Percentiles rank a stretch among this genome's conserved stretches.
phyloP scores from a whole-genome alignment of 139 green algal genomes.

The Deuterostichococcus epilithicus region DNA sequence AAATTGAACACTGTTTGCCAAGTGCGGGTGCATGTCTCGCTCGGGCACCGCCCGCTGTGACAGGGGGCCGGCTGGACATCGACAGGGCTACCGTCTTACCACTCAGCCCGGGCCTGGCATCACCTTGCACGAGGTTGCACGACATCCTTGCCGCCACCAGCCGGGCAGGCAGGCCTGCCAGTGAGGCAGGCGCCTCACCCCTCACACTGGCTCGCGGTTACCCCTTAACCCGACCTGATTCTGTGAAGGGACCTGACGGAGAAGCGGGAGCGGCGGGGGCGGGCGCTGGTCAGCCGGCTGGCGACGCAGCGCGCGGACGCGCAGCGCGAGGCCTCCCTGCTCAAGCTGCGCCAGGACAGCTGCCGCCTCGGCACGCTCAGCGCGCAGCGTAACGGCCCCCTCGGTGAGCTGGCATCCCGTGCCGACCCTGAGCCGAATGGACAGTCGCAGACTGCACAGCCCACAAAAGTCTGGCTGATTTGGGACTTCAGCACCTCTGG shows the following conservation, averaged over 20 bases:
- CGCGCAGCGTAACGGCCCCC: slow-evolving; percentile 20
- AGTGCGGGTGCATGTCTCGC: no score
- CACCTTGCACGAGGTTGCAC: background rate
- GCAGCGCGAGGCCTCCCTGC: slow-evolving; percentile 24
- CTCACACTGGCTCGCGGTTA: background rate
- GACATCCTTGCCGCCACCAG: background rate
- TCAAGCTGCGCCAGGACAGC: slow-evolving; percentile 32
- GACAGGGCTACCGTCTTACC: background rate
- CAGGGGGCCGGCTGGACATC: background rate
- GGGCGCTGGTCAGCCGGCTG: slow-evolving; percentile 21
- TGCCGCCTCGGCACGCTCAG: slow-evolving; percentile 35
- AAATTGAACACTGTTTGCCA: no score
- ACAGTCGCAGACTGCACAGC: no score
- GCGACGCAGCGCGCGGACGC: slow-evolving; percentile 13
- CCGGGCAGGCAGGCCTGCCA: no score
- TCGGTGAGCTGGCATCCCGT: slow-evolving; percentile 25
- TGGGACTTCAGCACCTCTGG: background rate
- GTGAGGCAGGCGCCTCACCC: slow-evolving; percentile 2
- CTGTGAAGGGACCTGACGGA: slow-evolving; percentile 4
- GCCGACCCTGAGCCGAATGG: background rate
- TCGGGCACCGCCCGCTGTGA: no score
- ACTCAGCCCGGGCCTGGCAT: background rate
- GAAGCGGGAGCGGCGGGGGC: background rate
- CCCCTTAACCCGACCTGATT: background rate
- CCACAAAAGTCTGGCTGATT: no score